These are phyloP conservation scores for Metarhizium anisopliae DNA, from an alignment of 2,329 filamentous ascomycete genomes.

Conservation along the genomic window DNA sequence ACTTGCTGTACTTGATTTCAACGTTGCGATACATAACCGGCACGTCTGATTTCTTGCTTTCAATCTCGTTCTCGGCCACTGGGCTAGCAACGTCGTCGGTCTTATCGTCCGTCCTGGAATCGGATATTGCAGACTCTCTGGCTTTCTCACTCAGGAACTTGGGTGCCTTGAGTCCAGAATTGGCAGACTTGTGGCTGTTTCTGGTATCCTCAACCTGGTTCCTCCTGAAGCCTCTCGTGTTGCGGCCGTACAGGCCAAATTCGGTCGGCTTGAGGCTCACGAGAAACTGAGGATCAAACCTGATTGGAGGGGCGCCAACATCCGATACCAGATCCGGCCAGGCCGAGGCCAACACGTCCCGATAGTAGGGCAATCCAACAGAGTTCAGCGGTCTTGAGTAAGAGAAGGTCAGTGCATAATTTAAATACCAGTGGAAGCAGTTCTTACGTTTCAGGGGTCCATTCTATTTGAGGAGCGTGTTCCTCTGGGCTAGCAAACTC, in stretches of 20 bases:
- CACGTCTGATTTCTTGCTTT: slow-evolving; percentile 70
- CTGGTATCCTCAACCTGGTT: slow-evolving; percentile 81
- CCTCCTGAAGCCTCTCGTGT: slow-evolving; percentile 61
- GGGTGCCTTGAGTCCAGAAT: slow-evolving; percentile 60
- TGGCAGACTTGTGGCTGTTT: slow-evolving; percentile 47
- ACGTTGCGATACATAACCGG: slow-evolving; percentile 86
- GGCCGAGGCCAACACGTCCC: slow-evolving; percentile 75
- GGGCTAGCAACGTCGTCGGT: slow-evolving; percentile 53
- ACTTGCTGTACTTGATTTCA: slow-evolving; percentile 98
- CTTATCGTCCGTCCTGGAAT: slow-evolving; percentile 30
- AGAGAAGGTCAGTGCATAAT: slow-evolving; percentile 6
- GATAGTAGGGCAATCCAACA: slow-evolving; percentile 88
- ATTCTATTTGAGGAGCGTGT: slow-evolving; percentile 52
- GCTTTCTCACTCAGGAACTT: slow-evolving; percentile 95
- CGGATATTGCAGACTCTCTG: slow-evolving; percentile 50
- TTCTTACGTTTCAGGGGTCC: slow-evolving; percentile 60
- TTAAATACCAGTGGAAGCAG: neutral
- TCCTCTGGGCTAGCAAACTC: slow-evolving; percentile 65
- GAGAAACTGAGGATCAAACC: slow-evolving; percentile 63
- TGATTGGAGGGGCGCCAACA: slow-evolving; percentile 71
- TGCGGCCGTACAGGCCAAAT: slow-evolving; percentile 69
- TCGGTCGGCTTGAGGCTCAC: slow-evolving; percentile 61
- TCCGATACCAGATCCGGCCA: slow-evolving; percentile 86
- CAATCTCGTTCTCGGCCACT: slow-evolving; percentile 59
- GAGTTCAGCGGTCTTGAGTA: slow-evolving; percentile 62